phyloP scores from a whole-genome alignment of 148 eudicot genomes.

The Persicaria tinctoria region DNA sequence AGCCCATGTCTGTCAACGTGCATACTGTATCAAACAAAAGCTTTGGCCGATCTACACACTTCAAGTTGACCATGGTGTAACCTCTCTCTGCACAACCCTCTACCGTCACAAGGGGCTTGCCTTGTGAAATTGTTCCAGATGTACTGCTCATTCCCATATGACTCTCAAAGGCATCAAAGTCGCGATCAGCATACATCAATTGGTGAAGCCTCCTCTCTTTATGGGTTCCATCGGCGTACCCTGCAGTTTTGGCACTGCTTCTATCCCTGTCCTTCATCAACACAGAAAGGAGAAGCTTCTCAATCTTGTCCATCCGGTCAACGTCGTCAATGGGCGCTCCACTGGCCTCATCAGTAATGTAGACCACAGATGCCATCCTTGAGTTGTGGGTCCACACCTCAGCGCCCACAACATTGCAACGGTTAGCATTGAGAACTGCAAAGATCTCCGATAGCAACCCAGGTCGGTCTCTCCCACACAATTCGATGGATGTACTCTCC shows the following conservation, averaged over 20 bases:
- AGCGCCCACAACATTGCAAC: constrained; percentile 74
- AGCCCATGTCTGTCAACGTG: constrained; percentile 83
- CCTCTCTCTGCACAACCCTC: constrained; percentile 64
- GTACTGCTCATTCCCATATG: constrained; percentile 1
- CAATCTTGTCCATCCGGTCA: constrained; percentile 55
- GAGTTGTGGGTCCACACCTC: constrained; percentile 97
- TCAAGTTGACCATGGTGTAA: constrained; percentile 66
- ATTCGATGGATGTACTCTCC: constrained; percentile 69
- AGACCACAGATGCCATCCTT: constrained; percentile 79
- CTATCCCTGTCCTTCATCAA: constrained; percentile 59
- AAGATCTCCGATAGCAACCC: constrained; percentile 90
- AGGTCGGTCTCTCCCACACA: constrained; percentile 78
- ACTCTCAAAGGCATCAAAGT: constrained; percentile 35
- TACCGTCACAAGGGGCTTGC: constrained; percentile 50
- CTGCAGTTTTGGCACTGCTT: constrained; percentile 62
- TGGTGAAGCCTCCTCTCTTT: constrained; percentile 84
- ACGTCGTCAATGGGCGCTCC: constrained; percentile 58
- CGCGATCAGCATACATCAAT: constrained; percentile 89
- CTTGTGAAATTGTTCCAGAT: neutral
- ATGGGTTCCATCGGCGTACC: constrained; percentile 63
- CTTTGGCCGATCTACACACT: constrained; percentile 74
- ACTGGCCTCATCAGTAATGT: constrained; percentile 55
- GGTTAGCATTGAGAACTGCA: constrained; percentile 64
- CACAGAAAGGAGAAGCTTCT: constrained; percentile 60
- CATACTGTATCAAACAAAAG: constrained; percentile 75